Evolutionary conservation across 805 yeast species (phyloP), one percentile per base, ranked within the genome.

Genomic region (Isabelozyma gotoi): DNA sequence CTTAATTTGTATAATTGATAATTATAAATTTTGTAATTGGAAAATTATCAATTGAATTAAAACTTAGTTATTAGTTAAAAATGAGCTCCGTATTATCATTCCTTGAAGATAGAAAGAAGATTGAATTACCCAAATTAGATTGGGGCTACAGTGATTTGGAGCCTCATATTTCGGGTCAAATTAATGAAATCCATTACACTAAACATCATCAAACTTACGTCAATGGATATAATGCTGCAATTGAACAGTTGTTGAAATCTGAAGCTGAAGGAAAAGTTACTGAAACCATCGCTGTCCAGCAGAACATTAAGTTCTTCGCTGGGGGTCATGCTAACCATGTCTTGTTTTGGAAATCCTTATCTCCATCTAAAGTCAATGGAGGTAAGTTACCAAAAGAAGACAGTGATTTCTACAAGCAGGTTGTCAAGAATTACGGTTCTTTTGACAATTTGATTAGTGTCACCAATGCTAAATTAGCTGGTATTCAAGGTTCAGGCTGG

Each of bases 361-460:
- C 78, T 7, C 79, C 80, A 15, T 62, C 52, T 44, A 62, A 60
- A 44, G 60, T 61, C 44, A 73, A 73, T 38, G 80, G 80, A 16
- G 97, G 96, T 60, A 74, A 75, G 57, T 65, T 73, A 33, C 83
- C 88, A 41, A 29, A 53, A 12, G 45, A 76, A 36, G 76, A 78
- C 36, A 55, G 68, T 3, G 69, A 63, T 19, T 59, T 75, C 38
- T 75, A 69, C 45, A 56, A 59, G 50, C 61, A 59, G 45, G 69
- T 75, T 37, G 52, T 43, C 17, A 59, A 53, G 36, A 79, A 75
- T 53, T 75, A 60, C 47, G 80, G 80, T 14, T 69, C 75, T 7
- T 60, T 74, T 43, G 77, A 68, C 27, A 59, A 62, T 42, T 73
- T 74, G 60, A 68, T 68, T 53, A 52, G 63, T 3, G 44, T 68